Conservation (phyloP, 768 basidiomycete genomes). For the Pulveroboletus ravenelii region DNA sequence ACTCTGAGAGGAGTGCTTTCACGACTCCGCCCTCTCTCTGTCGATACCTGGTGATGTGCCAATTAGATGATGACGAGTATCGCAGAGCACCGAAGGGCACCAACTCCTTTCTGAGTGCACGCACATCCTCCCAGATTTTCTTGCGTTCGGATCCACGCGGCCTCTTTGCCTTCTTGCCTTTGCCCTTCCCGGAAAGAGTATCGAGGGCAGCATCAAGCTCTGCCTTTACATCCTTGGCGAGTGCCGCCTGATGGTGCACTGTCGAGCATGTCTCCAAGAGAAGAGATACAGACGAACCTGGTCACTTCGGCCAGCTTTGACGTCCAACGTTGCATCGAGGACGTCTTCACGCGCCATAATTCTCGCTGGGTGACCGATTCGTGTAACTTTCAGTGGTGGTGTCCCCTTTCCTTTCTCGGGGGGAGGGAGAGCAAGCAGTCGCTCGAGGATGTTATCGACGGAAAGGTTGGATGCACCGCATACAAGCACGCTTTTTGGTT, state of each 20-base stretch:
- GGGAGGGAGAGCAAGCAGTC: constrained; percentile 62
- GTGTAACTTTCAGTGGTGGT: constrained; percentile 54
- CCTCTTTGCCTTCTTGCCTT: constrained; percentile 66
- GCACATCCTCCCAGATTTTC: constrained; percentile 85
- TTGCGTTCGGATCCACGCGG: constrained; percentile 69
- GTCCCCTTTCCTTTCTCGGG: constrained; percentile 41
- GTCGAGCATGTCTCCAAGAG: neutral
- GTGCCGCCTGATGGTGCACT: constrained; percentile 50
- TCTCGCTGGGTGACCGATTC: constrained; percentile 95
- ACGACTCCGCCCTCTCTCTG: constrained; percentile 85
- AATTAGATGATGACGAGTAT: neutral
- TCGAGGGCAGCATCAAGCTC: constrained; percentile 73
- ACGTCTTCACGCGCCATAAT: constrained; percentile 71
- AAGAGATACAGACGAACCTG: constrained; percentile 38
- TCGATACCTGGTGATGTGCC: constrained; percentile 57
- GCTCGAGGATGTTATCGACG: constrained; percentile 92
- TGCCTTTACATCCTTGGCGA: constrained; percentile 84
- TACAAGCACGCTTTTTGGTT: constrained; percentile 65
- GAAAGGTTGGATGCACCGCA: constrained; percentile 94
- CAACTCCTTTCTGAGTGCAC: constrained; percentile 86
- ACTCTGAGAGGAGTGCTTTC: constrained; percentile 70
- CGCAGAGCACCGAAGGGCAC: constrained; percentile 17
- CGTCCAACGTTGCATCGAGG: constrained; percentile 65
- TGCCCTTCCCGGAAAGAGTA: constrained; percentile 68
- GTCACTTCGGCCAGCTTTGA: constrained; percentile 68